Evolutionary conservation across 768 basidiomycete species (phyloP), one percentile per base, ranked within the genome.

Genomic region (Wakefieldia striispora): DNA sequence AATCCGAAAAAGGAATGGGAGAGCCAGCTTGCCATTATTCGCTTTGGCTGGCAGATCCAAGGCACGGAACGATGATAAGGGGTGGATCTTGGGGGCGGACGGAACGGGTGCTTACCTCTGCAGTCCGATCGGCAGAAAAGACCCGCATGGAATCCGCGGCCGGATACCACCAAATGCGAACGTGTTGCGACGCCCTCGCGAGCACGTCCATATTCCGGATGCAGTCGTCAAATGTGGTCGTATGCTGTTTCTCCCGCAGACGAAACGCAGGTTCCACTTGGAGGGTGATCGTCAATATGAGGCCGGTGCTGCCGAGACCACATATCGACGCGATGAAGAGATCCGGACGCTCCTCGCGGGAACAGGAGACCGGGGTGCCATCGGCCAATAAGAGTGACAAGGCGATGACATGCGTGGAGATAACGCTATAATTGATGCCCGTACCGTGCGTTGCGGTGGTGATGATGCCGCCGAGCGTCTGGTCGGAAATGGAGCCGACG

Each of bases 91-190:
- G 33, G 12, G n/a, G 26, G 36, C 60, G 44, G 53, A 55, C 51
- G 43, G 53, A 56, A 57, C 43, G 45, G 53, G 45, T 51, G 63
- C 79, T 61, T 67, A 95, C 94, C 76, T 91, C 87, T 46, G 65
- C 64, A 6, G 91, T 91, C 51, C 94, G 79, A 70, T 91, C 79
- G 27, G 86, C 77, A 54, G 82, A 74, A 61, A 84, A 88, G 43
- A 88, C 79, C 33, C 90, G 80, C 42, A 95, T 75, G 29, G 70
- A 70, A 50, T 85, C 84, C 13, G 82, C 77, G 42, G 88, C 83
- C 3, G 95, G 93, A 70, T 85, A 95, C 95, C 95, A 99, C 91
- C 91, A 97, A 16, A 93, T 76, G 16, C 93, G 77, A n/a, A 91
- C 88, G 65, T 97, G 92, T 68, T 99, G 82, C 2, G 89, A 84